Conservation (phyloP, 179 eudicot genomes). For the Corrigiola litoralis region DNA sequence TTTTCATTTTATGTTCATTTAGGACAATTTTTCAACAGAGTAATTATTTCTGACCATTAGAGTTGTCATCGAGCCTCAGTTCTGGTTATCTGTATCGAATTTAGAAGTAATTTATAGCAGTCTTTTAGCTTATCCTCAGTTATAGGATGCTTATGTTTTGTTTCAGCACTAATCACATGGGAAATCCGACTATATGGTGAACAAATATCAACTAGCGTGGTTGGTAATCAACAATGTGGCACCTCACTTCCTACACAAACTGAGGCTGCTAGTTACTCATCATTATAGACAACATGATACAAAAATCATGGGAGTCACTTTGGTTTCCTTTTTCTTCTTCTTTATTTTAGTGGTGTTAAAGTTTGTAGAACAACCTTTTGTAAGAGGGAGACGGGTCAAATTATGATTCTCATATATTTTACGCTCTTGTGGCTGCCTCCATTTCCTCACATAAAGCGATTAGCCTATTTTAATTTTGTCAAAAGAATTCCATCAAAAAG, state of each 20-base stretch:
- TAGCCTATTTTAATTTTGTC: neutral
- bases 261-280: slow-evolving; percentile 5
- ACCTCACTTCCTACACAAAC: neutral
- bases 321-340: neutral
- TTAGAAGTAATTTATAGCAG: too few relatives aligned
- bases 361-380: neutral
- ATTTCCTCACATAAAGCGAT: slow-evolving; percentile 16
- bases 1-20: too few relatives aligned
- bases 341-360: neutral
- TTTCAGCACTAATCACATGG: neutral
- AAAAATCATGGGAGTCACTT: too few relatives aligned
- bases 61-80: too few relatives aligned
- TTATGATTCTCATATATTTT: slow-evolving; percentile 1
- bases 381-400: slow-evolving; percentile 13
- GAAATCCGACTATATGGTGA: neutral
- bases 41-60: too few relatives aligned
- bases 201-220: slow-evolving; percentile 7
- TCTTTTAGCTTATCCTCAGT: too few relatives aligned
- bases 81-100: too few relatives aligned
- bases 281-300: too few relatives aligned
- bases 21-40: too few relatives aligned
- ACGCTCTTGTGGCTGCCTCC: slow-evolving; percentile 7
- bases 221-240: slow-evolving; percentile 18
- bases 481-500: too few relatives aligned
- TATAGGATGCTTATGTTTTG: neutral